Percentiles rank a stretch among this genome's conserved stretches.
Evolutionary conservation across 495 filamentous ascomycete genomes (phyloP).

Genomic region (Neurospora sublineolata): DNA sequence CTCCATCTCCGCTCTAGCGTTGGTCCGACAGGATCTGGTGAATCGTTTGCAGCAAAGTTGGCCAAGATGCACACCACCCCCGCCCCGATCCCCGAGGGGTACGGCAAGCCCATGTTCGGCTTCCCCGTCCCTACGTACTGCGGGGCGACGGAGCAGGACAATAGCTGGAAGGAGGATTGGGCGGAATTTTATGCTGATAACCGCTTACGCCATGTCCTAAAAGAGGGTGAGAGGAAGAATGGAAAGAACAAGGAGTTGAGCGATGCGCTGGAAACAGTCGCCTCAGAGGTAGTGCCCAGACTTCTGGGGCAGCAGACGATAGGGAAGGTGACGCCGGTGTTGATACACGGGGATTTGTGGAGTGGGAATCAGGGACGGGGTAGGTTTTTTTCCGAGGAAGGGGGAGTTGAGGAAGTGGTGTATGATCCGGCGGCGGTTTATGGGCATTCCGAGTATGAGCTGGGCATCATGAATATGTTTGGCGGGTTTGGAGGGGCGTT

Average conservation of each 20-base stretch:
- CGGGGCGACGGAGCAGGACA: conserved; percentile 72
- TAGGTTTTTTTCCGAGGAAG: conserved; percentile 41
- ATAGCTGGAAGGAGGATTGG: conserved; percentile 58
- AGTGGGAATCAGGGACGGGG: conserved; percentile 70
- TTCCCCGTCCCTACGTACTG: conserved; percentile 78
- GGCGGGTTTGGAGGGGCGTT: conserved; percentile 68
- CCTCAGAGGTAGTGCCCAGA: conserved; percentile 51
- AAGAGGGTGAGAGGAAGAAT: conserved; percentile 44
- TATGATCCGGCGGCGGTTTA: conserved; percentile 74
- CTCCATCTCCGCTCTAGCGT: conserved; percentile 46
- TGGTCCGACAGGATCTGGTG: conserved; percentile 22
- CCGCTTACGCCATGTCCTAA: conserved; percentile 53
- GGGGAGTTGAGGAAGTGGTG: conserved; percentile 59
- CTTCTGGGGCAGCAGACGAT: conserved; percentile 61
- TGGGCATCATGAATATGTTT: conserved; percentile 95
- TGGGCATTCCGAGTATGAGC: conserved; percentile 79
- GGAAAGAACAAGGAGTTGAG: conserved; percentile 51
- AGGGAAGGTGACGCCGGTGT: conserved; percentile 51
- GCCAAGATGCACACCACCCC: conserved; percentile 70
- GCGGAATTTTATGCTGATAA: conserved; percentile 72
- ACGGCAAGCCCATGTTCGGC: conserved; percentile 54
- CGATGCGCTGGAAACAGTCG: conserved; percentile 51
- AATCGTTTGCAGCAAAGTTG: conserved; percentile 60
- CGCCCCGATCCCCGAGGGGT: conserved; percentile 51
- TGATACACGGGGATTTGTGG: conserved; percentile 89